Conservation (phyloP, 2,329 filamentous ascomycete genomes). For the Harringtonia lauricola region DNA sequence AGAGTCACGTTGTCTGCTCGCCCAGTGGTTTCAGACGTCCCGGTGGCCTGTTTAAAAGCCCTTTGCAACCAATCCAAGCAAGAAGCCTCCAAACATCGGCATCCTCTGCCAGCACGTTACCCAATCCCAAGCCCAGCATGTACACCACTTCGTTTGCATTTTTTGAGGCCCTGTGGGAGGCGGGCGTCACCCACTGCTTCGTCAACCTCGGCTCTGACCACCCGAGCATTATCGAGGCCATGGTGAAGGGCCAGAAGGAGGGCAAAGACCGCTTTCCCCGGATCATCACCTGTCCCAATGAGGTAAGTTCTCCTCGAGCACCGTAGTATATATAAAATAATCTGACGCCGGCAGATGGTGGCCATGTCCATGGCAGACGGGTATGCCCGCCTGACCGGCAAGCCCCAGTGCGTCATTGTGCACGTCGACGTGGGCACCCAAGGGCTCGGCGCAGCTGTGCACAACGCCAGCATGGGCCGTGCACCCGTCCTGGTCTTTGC, state of each 20-base stretch:
- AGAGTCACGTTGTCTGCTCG: too few relatives aligned
- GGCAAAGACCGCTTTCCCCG: constrained; percentile 49
- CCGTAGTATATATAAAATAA: too few relatives aligned
- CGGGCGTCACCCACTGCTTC: constrained; percentile 46
- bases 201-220: constrained; percentile 53
- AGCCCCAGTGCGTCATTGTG: constrained; percentile 60
- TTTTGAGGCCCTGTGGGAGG: constrained; percentile 71
- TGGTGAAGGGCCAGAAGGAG: constrained; percentile 59
- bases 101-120: too few relatives aligned
- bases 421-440: constrained; percentile 68
- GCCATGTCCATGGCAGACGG: constrained; percentile 67
- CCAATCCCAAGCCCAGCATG: constrained; percentile 21
- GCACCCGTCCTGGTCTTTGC: constrained; percentile 46
- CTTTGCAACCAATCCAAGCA: too few relatives aligned
- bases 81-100: too few relatives aligned
- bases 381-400: constrained; percentile 54
- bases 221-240: constrained; percentile 64
- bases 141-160: constrained; percentile 75
- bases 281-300: constrained; percentile 64
- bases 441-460: constrained; percentile 58
- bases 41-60: too few relatives aligned
- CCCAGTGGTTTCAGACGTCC: too few relatives aligned
- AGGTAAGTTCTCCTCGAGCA: constrained; percentile 34
- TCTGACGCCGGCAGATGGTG: constrained; percentile 46
- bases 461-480: constrained; percentile 59